Percentiles rank a stretch among this genome's conserved stretches.
Conservation (phyloP, 345 rosid genomes). For the Atalantia buxifolia region DNA sequence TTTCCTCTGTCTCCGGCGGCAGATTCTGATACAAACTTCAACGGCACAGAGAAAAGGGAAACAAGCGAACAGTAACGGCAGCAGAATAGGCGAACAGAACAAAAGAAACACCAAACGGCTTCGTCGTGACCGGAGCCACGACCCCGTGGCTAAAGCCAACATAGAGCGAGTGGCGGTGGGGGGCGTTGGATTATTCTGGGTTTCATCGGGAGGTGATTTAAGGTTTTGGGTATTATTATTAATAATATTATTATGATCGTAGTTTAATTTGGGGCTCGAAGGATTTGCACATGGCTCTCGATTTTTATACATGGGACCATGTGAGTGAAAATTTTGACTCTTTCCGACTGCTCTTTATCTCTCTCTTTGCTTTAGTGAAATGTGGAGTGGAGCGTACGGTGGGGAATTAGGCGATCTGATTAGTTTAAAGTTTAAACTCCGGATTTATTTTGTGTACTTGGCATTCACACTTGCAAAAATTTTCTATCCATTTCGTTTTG, state of each 20-base stretch:
- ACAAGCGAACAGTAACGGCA: background rate
- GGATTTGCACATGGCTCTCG: background rate
- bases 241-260: background rate
- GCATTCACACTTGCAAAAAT: too few species aligned
- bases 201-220: background rate
- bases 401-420: background rate
- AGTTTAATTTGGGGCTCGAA: background rate
- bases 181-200: background rate
- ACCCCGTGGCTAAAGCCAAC: background rate
- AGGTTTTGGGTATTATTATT: background rate
- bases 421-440: background rate
- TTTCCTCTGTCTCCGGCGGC: background rate
- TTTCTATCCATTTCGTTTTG: background rate
- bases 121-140: conserved; percentile 3
- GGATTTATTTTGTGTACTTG: background rate
- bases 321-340: background rate
- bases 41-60: background rate
- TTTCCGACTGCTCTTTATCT: background rate
- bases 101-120: conserved; percentile 1
- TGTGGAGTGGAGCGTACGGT: background rate
- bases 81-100: background rate
- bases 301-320: conserved; percentile 2
- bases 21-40: conserved; percentile 2
- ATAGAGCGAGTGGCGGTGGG: background rate
- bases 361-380: background rate